Conservation (phyloP, 164 flowering plant genomes). For the Nymphaea colorata region DNA sequence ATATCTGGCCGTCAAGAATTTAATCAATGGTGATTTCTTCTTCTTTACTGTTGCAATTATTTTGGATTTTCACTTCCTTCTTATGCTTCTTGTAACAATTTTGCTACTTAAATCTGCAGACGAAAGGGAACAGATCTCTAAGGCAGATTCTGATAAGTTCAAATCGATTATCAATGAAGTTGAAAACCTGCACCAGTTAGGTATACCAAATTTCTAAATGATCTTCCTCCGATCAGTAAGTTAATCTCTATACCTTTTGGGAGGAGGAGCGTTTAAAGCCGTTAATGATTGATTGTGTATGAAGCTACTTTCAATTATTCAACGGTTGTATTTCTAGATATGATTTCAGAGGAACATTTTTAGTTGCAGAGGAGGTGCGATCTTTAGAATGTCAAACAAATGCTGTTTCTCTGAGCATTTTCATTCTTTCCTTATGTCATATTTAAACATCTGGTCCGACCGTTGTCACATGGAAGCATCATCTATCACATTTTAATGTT, state of each 20-base stretch:
- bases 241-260: background rate
- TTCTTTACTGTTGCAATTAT: background rate
- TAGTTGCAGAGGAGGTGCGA: too few species aligned
- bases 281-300: too few species aligned
- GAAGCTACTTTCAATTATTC: too few species aligned
- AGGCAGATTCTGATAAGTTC: constrained; percentile 42
- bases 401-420: too few species aligned
- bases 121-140: constrained; percentile 43
- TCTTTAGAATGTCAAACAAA: too few species aligned
- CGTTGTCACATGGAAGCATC: too few species aligned
- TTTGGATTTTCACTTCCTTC: background rate
- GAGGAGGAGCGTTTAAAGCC: too few species aligned
- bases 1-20: constrained; percentile 33
- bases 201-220: constrained; percentile 17
- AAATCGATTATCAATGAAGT: constrained; percentile 40
- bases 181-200: constrained; percentile 51
- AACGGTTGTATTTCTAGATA: too few species aligned
- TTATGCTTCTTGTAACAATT: background rate
- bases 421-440: too few species aligned
- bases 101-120: constrained; percentile 28
- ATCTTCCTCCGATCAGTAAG: background rate
- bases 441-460: too few species aligned
- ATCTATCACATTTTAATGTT: too few species aligned
- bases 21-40: constrained; percentile 25
- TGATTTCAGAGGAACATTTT: too few species aligned